Base-by-base conservation (phyloP, 257 asterid genomes). In the Anisodus acutangulus region DNA sequence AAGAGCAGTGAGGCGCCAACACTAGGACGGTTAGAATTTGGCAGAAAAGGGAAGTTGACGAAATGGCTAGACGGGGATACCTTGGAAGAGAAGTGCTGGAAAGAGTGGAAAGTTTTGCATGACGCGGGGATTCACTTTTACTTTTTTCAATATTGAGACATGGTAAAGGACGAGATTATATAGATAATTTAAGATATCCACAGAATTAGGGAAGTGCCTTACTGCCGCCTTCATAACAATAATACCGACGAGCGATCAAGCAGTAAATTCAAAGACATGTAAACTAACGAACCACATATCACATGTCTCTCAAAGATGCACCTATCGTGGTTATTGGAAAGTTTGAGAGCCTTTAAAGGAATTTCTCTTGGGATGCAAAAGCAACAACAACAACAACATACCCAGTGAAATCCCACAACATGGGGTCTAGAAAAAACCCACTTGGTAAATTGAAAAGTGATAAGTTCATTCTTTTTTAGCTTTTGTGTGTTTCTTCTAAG, bases 61-160 rank as follows among this genome's bases (percentile, higher is more conserved):
- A 67, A 67, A 37, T 67, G 22, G 22, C 49, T 67, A 67, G 76
- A 67, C 8, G 49, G 51, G 76, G 76, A 37, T 68, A 68, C 37
- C 76, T 13, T 37, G 76, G 22, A 68, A 68, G 35, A 22, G 22
- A 68, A 68, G 76, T 68, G 76, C 22, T 68, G 76, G 22, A 37
- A 68, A 68, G 12, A 15, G 22, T 68, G 22, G 22, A 68, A 22
- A 68, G 51, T 68, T 66, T 37, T 6, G 76, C 76, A 68, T 68
- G 76, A 68, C 12, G 51, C 13, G 76, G 37, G 51, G 51, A 37
- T 37, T 68, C 76, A 37, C 51, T 68, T 37, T 68, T 47, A 68
- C 76, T 68, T 68, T 68, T 31, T 37, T 7, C 26, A 37, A 43
- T 37, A 12, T 68, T 13, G 49, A 43, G 51, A 15, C 45, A 68